These are phyloP conservation scores for Taiwanofungus camphoratus DNA, from an alignment of 1,284 basidiomycete species.

Conservation along the genomic window DNA sequence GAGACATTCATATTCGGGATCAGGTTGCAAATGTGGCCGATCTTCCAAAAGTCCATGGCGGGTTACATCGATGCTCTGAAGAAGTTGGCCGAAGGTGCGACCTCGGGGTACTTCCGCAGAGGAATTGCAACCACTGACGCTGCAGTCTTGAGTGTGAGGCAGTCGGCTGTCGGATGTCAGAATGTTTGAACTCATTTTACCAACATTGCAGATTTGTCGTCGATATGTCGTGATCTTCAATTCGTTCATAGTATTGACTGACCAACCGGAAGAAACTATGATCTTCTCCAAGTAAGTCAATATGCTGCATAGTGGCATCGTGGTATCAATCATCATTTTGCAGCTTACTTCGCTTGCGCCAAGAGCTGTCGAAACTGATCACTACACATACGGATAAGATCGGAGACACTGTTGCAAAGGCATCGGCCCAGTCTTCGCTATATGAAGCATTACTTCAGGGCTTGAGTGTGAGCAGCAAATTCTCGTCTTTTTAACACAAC, in stretches of 20 bases:
- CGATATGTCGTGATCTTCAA: slow-evolving; percentile 78
- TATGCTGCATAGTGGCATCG: no score
- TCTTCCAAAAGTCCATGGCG: slow-evolving; percentile 86
- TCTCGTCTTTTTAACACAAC: neutral
- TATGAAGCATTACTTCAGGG: slow-evolving; percentile 77
- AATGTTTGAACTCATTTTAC: neutral
- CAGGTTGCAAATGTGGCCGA: slow-evolving; percentile 84
- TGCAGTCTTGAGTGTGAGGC: slow-evolving; percentile 57
- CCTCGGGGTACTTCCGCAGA: slow-evolving; percentile 61
- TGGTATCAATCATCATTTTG: no score
- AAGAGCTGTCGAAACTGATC: slow-evolving; percentile 81
- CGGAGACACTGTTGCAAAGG: slow-evolving; percentile 54
- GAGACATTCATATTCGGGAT: slow-evolving; percentile 76
- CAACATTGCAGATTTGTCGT: slow-evolving; percentile 42
- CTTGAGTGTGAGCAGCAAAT: slow-evolving; percentile 61
- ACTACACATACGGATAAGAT: slow-evolving; percentile 66
- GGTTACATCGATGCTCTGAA: slow-evolving; percentile 77
- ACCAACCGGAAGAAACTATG: slow-evolving; percentile 88
- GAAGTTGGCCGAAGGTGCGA: slow-evolving; percentile 68
- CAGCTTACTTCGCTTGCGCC: slow-evolving; percentile 81
- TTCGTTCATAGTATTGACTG: slow-evolving; percentile 73
- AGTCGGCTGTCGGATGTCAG: no score
- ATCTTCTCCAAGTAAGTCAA: slow-evolving; percentile 81
- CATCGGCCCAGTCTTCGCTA: slow-evolving; percentile 64
- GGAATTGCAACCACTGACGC: slow-evolving; percentile 64